Evolutionary conservation across 352 stramenopile genomes (phyloP), one percentile per base, ranked within the genome.

Genomic region (Phytophthora sojae): DNA sequence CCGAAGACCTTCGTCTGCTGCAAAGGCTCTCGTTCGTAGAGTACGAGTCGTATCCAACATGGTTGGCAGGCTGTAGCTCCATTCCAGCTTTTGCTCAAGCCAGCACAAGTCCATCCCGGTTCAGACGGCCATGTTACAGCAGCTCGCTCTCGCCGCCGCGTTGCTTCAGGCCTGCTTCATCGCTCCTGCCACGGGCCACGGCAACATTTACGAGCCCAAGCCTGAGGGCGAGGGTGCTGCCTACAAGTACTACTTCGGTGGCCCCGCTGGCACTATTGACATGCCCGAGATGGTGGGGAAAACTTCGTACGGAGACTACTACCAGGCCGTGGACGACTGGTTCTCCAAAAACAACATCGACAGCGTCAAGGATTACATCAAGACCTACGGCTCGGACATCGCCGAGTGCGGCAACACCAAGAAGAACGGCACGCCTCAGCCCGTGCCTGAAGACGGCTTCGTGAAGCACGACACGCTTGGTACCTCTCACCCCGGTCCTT

Each of bases 401-500:
- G 25, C 57, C 35, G 63, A 79, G 50, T 79, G 72, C 26, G 67
- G 72, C 35, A 73, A 68, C 53, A 79, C 72, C 26, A 49, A 72
- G 45, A 75, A 73, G 62, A 47, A 53, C 14, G 72, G 72, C 15
- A 65, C 64, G 11, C 35, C 62, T 50, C 67, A 70, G 25, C 39
- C 62, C 0, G 37, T 78, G 8, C 71, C 71, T 19, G 66, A 60
- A 7, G 66, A 78, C 37, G 71, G 71, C 0, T 71, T 60, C 23
- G 71, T 57, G 9, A 57, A 78, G 25, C 71, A 78, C 47, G 61
- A 78, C 32, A 69, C 57, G 4, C 61, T 79, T 2, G 66, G 67
- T 30, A 76, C 55, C 54, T 79, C 72, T 9, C 79, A 86, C 61
- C 67, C 71, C 0, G 79, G 75, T 12, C 79, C 79, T 47, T 86